A percentile compares a stretch with the other conserved stretches of the same genome.
These are phyloP conservation scores for Limonium bicolor DNA, from an alignment of 148 eudicot genomes.

Conservation along the genomic window DNA sequence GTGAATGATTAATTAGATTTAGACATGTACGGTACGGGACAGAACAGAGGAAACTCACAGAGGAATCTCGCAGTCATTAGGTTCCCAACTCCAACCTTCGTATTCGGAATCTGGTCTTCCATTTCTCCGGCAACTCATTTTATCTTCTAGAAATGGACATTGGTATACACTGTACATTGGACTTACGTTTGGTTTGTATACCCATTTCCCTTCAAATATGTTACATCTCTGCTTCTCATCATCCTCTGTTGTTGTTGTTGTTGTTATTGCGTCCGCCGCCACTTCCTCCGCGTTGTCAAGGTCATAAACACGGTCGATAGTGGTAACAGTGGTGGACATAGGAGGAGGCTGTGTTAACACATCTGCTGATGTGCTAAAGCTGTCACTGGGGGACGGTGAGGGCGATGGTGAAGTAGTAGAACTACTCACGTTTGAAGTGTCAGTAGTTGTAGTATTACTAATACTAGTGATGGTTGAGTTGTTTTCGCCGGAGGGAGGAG, in stretches of 20 bases:
- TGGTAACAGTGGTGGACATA: too few relatives aligned
- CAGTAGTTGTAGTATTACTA: too few relatives aligned
- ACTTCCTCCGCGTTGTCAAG: background rate
- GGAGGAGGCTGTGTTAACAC: too few relatives aligned
- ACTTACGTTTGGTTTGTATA: constrained; percentile 14
- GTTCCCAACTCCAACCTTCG: constrained; percentile 36
- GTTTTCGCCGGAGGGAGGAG: too few relatives aligned
- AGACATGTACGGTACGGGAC: too few relatives aligned
- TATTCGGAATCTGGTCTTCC: constrained; percentile 41
- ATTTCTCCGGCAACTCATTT: constrained; percentile 35
- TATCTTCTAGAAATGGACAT: constrained; percentile 36
- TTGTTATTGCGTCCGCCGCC: background rate
- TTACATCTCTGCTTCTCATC: constrained; percentile 13
- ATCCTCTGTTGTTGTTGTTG: background rate
- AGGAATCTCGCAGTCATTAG: constrained; percentile 29
- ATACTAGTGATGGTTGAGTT: too few relatives aligned
- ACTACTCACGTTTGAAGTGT: too few relatives aligned
- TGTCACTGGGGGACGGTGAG: background rate
- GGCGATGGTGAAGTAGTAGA: background rate
- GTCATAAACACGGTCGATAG: too few relatives aligned
- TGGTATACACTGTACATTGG: constrained; percentile 9
- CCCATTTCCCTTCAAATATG: constrained; percentile 35
- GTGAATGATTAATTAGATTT: too few relatives aligned
- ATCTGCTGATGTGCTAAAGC: too few relatives aligned
- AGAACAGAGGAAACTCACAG: constrained; percentile 24